Conservation (phyloP, 116 monocot genomes). For the Posidonia oceanica region DNA sequence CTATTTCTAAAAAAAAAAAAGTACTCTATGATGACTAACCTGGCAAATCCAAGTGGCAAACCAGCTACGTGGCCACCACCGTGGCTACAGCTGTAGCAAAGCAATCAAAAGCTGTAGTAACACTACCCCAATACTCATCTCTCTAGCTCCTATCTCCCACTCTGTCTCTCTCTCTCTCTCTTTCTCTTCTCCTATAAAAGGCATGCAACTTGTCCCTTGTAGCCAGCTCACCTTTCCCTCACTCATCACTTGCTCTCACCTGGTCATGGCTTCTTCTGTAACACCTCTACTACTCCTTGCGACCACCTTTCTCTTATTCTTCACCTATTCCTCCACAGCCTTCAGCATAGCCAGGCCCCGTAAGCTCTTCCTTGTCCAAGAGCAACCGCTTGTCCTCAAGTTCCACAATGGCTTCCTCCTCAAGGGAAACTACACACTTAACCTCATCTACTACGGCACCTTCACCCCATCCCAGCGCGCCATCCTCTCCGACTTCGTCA, state of each 20-base stretch:
- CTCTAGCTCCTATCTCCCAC: neutral
- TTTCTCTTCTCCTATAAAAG: too few species aligned
- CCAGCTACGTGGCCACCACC: slow-evolving; percentile 2
- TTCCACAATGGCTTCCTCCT: slow-evolving; percentile 20
- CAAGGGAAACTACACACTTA: slow-evolving; percentile 17
- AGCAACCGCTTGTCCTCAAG: slow-evolving; percentile 11
- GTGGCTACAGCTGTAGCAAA: slow-evolving; percentile 5
- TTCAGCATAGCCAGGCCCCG: slow-evolving; percentile 6
- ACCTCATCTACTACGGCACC: slow-evolving; percentile 16
- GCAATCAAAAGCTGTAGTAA: neutral
- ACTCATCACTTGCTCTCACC: too few species aligned
- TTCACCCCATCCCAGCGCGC: slow-evolving; percentile 10
- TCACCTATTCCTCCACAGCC: neutral
- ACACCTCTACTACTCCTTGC: neutral
- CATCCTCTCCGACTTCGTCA: slow-evolving; percentile 15
- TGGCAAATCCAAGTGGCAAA: neutral
- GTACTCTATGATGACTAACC: neutral
- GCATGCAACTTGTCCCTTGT: too few species aligned
- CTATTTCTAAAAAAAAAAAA: too few species aligned
- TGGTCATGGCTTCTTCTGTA: neutral
- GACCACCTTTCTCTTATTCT: neutral
- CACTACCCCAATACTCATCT: neutral
- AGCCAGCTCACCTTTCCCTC: too few species aligned
- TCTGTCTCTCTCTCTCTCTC: neutral
- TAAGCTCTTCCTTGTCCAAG: slow-evolving; percentile 7